Conservation (phyloP, 257 asterid species). For the Apocynum venetum region DNA sequence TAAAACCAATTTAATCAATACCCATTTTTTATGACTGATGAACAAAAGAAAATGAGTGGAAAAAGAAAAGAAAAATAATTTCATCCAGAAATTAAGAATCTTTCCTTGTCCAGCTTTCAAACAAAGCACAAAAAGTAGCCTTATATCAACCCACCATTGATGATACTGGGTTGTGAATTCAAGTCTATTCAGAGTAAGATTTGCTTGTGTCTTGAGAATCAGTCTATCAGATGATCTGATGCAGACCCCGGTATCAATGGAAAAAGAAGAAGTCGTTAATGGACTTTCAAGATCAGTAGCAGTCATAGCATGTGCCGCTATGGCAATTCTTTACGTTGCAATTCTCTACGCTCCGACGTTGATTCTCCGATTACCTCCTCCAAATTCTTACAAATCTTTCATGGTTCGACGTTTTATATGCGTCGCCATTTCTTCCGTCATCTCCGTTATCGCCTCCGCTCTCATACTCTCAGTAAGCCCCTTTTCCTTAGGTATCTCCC, state of each 20-base stretch:
- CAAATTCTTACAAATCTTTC: conserved; percentile 58
- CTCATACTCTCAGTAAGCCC: conserved; percentile 63
- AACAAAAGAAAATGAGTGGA: not conserved
- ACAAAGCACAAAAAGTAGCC: not conserved
- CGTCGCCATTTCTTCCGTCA: conserved; percentile 68
- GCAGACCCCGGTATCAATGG: conserved; percentile 37
- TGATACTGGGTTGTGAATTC: not conserved
- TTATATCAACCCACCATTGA: not conserved
- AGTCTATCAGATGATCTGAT: not conserved
- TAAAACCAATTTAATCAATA: no score
- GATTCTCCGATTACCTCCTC: conserved; percentile 75
- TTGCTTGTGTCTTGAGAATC: not conserved
- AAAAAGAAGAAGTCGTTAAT: conserved; percentile 22
- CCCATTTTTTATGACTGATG: not conserved
- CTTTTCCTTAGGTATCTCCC: no score
- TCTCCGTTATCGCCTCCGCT: conserved; percentile 54
- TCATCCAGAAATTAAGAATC: not conserved
- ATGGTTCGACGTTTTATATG: conserved; percentile 77
- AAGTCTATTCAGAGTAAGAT: not conserved
- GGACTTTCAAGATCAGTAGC: conserved; percentile 48
- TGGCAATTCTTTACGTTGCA: conserved; percentile 80
- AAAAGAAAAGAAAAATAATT: not conserved
- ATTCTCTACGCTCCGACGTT: conserved; percentile 72
- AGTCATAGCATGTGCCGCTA: conserved; percentile 49
- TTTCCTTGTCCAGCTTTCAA: not conserved